These are phyloP conservation scores for Cryptosporidium ubiquitum DNA, from an alignment of 169 alveolate genomes.

Conservation along the genomic window DNA sequence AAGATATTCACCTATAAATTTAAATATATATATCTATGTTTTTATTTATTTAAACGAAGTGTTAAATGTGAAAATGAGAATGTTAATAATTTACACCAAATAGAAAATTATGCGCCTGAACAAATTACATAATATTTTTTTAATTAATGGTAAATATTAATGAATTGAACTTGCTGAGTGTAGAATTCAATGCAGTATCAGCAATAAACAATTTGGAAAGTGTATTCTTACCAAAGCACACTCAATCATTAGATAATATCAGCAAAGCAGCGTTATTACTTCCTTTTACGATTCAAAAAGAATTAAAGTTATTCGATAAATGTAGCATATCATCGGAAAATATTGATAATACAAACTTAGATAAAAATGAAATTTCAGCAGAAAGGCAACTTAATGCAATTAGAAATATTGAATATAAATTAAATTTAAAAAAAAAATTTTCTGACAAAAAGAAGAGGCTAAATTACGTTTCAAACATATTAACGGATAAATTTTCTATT, in stretches of 20 bases:
- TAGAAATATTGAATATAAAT: slow-evolving; percentile 51
- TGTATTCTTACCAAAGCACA: slow-evolving; percentile 26
- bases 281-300: slow-evolving; percentile 53
- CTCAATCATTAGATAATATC: slow-evolving; percentile 41
- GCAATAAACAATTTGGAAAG: slow-evolving; percentile 25
- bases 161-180: slow-evolving; percentile 22
- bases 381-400: neutral
- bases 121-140: neutral
- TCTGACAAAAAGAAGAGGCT: neutral
- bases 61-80: neutral
- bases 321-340: neutral
- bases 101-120: slow-evolving; percentile 2
- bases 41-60: too few relatives aligned
- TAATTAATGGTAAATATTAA: neutral
- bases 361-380: neutral
- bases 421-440: slow-evolving; percentile 25
- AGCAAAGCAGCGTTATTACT: slow-evolving; percentile 46
- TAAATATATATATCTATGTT: too few relatives aligned
- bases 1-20: neutral
- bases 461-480: neutral
- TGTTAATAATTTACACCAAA: neutral
- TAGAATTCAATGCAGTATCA: slow-evolving; percentile 12
- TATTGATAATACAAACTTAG: neutral
- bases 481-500: neutral
- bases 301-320: neutral